Evolutionary conservation across 1,284 basidiomycete species (phyloP).

Genomic region (Cutaneotrichosporon sp.): DNA sequence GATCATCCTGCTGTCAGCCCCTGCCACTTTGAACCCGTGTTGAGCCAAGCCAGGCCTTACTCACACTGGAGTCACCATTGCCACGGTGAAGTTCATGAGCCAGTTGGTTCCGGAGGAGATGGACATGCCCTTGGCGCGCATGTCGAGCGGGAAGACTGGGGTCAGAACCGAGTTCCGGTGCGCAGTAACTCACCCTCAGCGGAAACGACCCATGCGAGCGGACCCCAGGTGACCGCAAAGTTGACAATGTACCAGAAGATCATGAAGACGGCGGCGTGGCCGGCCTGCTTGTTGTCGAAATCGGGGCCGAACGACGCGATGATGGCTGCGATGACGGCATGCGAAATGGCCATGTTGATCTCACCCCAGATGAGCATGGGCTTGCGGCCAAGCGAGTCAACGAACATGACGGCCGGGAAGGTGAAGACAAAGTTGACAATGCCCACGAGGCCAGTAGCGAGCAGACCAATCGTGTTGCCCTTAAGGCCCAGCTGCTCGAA

Average conservation of each 20-base stretch:
- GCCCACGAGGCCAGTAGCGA: constrained; percentile 80
- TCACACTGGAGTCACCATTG: constrained; percentile 30
- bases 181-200: constrained; percentile 30
- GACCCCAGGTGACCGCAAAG: constrained; percentile 53
- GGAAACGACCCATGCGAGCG: constrained; percentile 50
- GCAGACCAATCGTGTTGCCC: constrained; percentile 61
- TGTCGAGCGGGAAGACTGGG: constrained; percentile 49
- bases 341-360: constrained; percentile 49
- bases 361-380: constrained; percentile 49
- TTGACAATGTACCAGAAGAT: constrained; percentile 48
- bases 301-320: constrained; percentile 25
- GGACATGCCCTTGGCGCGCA: constrained; percentile 53
- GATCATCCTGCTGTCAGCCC: constrained; percentile 43
- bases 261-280: constrained; percentile 24
- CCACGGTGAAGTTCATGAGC: constrained; percentile 51
- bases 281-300: constrained; percentile 22
- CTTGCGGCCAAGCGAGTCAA: constrained; percentile 50
- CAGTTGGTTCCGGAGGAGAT: constrained; percentile 44
- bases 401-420: constrained; percentile 50
- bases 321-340: constrained; percentile 48
- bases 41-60: too few relatives aligned
- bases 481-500: constrained; percentile 26
- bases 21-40: neutral
- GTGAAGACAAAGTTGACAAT: constrained; percentile 59
- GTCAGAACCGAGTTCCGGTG: neutral